These are phyloP conservation scores for Glomus cerebriforme DNA, from an alignment of 192 early-diverging fungal genomes.

Conservation along the genomic window DNA sequence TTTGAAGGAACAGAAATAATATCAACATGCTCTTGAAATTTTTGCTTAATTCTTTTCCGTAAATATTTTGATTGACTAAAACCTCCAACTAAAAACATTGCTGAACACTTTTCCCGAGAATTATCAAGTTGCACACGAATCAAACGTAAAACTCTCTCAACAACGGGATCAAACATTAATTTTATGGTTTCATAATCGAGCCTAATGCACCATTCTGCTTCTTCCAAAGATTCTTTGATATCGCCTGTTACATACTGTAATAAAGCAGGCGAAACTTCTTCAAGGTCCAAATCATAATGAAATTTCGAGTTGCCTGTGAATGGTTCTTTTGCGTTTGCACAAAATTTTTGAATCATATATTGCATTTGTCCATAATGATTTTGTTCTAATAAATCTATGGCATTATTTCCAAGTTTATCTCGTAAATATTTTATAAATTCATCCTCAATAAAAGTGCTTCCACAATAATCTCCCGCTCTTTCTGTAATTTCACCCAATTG, in stretches of 20 bases:
- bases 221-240: background rate
- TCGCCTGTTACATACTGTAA: background rate
- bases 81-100: constrained; percentile 46
- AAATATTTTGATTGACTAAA: constrained; percentile 33
- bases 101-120: constrained; percentile 38
- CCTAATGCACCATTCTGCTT: background rate
- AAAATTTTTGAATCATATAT: background rate
- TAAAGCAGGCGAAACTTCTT: background rate
- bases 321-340: background rate
- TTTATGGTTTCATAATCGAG: background rate
- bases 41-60: background rate
- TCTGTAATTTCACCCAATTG: background rate
- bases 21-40: background rate
- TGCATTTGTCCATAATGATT: background rate
- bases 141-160: constrained; percentile 50
- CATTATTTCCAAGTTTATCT: background rate
- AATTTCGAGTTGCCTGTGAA: background rate
- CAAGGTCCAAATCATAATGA: background rate
- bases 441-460: background rate
- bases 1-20: background rate
- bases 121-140: constrained; percentile 53
- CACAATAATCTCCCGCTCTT: background rate
- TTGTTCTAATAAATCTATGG: background rate
- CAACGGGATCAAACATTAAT: constrained; percentile 54
- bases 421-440: background rate